These are phyloP conservation scores for Podosphaera xanthii DNA, from an alignment of 2,329 filamentous ascomycete genomes.

Conservation along the genomic window DNA sequence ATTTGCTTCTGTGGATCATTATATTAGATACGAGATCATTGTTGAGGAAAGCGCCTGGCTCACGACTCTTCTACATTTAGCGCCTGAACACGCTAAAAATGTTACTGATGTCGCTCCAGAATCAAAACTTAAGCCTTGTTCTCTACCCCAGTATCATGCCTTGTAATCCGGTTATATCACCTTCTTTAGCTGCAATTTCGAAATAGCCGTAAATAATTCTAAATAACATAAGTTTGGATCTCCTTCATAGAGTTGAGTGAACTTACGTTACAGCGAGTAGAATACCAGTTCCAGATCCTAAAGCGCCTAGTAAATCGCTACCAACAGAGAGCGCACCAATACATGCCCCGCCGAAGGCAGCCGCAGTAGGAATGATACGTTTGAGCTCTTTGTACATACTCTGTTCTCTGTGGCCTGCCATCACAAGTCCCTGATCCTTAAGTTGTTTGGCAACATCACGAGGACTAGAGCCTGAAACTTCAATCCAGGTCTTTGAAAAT, in stretches of 20 bases:
- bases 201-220: slow-evolving; percentile 99
- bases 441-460: slow-evolving; percentile 98
- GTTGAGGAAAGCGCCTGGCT: too few relatives aligned
- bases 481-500: slow-evolving; percentile 99
- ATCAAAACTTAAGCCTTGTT: background rate
- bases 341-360: slow-evolving; percentile 94
- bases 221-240: slow-evolving; percentile 12
- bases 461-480: slow-evolving; percentile 92
- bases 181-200: slow-evolving; percentile 96
- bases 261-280: slow-evolving; percentile 94
- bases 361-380: slow-evolving; percentile 94
- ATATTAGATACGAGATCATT: too few relatives aligned
- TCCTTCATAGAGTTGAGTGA: slow-evolving; percentile 1
- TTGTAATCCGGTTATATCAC: slow-evolving; percentile 69
- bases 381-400: slow-evolving; percentile 99
- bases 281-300: slow-evolving; percentile 93
- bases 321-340: slow-evolving; percentile 93
- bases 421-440: slow-evolving; percentile 97
- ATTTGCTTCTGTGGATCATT: too few relatives aligned
- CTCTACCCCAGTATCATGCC: slow-evolving; percentile 47
- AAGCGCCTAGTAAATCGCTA: slow-evolving; percentile 83
- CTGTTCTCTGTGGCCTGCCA: slow-evolving; percentile 98
- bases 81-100: too few relatives aligned
- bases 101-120: too few relatives aligned
- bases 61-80: too few relatives aligned